These are phyloP conservation scores for Bipolaris zeicola DNA, from an alignment of 2,329 filamentous ascomycete species.

Conservation along the genomic window DNA sequence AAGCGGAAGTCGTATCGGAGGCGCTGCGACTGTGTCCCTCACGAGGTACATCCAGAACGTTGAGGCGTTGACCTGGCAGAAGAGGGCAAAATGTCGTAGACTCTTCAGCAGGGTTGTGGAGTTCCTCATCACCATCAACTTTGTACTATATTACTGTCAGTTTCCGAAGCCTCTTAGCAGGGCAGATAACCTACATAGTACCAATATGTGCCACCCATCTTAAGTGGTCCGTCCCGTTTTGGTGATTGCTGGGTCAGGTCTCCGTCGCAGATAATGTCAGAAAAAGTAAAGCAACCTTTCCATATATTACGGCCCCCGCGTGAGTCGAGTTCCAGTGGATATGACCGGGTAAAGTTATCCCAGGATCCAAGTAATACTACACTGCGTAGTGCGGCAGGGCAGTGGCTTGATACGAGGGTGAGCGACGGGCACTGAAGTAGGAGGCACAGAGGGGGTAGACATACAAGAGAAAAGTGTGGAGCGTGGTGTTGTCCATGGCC, in stretches of 20 bases:
- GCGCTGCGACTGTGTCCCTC: conserved; percentile 67
- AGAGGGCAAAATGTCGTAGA: conserved; percentile 82
- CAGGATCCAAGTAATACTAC: conserved; percentile 89
- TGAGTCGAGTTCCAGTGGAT: conserved; percentile 80
- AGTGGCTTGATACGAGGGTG: conserved; percentile 39
- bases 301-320: conserved; percentile 77
- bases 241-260: conserved; percentile 58
- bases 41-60: conserved; percentile 79
- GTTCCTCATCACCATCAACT: conserved; percentile 79
- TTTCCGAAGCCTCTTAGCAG: neutral
- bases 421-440: conserved; percentile 25
- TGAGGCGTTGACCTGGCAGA: conserved; percentile 85
- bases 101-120: conserved; percentile 72
- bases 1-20: conserved; percentile 69
- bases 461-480: conserved; percentile 65
- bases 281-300: conserved; percentile 86
- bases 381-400: conserved; percentile 59
- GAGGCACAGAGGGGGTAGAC: conserved; percentile 28
- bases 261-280: conserved; percentile 83
- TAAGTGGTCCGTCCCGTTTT: conserved; percentile 77
- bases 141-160: conserved; percentile 71
- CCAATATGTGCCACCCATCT: conserved; percentile 93
- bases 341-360: conserved; percentile 86
- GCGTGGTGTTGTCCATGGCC: conserved; percentile 59
- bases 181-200: conserved; percentile 75